Conservation (phyloP, 345 rosid species). For the Barbarea vulgaris region DNA sequence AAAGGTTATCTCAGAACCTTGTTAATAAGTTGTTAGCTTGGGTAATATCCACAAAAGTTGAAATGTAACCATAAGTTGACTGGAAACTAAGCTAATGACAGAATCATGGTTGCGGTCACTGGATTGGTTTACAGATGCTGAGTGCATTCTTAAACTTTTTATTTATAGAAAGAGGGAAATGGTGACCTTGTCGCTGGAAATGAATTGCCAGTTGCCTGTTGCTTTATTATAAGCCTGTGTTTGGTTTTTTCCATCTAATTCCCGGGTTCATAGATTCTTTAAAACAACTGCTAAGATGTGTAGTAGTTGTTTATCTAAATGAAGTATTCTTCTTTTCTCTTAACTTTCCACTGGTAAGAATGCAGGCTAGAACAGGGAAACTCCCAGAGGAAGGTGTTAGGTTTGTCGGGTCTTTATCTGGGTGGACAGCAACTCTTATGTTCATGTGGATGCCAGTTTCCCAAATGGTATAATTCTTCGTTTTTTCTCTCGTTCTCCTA, state of each 20-base stretch:
- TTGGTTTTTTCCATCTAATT: neutral
- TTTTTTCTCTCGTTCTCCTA: neutral
- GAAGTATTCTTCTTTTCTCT: neutral
- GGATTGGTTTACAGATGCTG: neutral
- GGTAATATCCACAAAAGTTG: neutral
- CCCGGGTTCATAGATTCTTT: neutral
- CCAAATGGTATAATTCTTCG: conserved; percentile 59
- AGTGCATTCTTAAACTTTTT: conserved; percentile 1
- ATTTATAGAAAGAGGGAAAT: neutral
- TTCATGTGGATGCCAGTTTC: conserved; percentile 99
- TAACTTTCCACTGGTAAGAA: conserved; percentile 41
- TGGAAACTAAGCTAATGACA: conserved; percentile 8
- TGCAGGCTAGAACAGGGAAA: conserved; percentile 80
- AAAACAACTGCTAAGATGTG: neutral
- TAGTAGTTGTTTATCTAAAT: neutral
- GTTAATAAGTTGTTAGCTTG: neutral
- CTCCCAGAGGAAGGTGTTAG: conserved; percentile 68
- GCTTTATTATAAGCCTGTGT: neutral
- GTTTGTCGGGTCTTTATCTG: conserved; percentile 71
- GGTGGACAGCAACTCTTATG: conserved; percentile 96
- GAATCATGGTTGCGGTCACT: neutral
- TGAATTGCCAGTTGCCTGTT: neutral
- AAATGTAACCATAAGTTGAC: neutral
- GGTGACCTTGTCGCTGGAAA: conserved; percentile 8
- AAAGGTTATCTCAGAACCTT: neutral